These are phyloP conservation scores for Kondoa malvinella DNA, from an alignment of 768 basidiomycete species.

Conservation along the genomic window DNA sequence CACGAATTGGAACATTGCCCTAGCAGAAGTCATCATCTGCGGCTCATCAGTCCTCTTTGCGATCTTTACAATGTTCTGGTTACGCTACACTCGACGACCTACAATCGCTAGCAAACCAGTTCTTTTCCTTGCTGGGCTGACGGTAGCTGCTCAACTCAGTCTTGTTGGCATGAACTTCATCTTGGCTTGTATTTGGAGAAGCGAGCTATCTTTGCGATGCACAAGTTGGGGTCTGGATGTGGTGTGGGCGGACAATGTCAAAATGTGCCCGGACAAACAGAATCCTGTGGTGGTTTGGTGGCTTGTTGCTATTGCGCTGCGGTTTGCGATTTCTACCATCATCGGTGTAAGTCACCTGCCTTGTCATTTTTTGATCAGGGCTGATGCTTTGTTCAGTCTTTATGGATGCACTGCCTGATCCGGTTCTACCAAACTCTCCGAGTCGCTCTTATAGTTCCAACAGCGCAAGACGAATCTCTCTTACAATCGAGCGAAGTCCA, in stretches of 20 bases:
- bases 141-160: neutral
- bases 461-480: neutral
- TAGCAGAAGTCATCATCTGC: neutral
- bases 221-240: neutral
- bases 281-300: neutral
- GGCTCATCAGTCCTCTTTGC: neutral
- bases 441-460: neutral
- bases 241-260: neutral
- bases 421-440: neutral
- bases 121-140: neutral
- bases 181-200: neutral
- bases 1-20: neutral
- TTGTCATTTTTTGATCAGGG: neutral
- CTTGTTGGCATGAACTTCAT: neutral
- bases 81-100: neutral
- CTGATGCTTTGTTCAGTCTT: neutral
- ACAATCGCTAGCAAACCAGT: neutral
- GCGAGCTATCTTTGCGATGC: neutral
- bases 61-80: neutral
- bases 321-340: neutral
- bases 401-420: neutral
- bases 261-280: neutral
- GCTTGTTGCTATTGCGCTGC: neutral
- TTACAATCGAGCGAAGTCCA: neutral
- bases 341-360: neutral